These are phyloP conservation scores for Sphaerulina vaccinii DNA, from an alignment of 2,329 filamentous ascomycete genomes.

Conservation along the genomic window DNA sequence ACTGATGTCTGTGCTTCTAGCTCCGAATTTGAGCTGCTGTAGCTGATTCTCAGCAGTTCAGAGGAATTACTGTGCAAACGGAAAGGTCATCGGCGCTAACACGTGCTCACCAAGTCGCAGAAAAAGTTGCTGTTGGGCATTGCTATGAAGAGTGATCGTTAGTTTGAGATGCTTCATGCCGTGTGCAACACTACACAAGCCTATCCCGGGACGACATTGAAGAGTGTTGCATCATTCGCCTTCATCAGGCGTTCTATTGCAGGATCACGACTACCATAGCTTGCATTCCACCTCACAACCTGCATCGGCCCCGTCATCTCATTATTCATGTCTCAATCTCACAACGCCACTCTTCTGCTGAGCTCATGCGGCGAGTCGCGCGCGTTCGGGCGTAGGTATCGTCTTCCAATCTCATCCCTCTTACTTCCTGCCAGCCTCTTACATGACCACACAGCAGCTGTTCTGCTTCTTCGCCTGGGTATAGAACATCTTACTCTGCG, in stretches of 20 bases:
- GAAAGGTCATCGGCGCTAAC: not conserved
- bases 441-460: constrained; percentile 59
- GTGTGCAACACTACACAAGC: no score
- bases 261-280: constrained; percentile 2
- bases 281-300: not conserved
- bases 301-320: not conserved
- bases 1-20: no score
- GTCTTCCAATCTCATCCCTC: not conserved
- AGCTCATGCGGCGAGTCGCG: not conserved
- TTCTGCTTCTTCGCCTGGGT: constrained; percentile 66
- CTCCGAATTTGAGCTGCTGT: no score
- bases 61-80: no score
- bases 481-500: constrained; percentile 98
- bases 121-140: no score
- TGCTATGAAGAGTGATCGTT: no score
- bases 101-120: no score
- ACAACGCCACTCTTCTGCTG: not conserved
- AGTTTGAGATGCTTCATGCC: no score
- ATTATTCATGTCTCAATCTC: not conserved
- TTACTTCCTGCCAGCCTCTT: constrained; percentile 9
- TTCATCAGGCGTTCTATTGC: not conserved
- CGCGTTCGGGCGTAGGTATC: constrained; percentile 1
- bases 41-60: no score
- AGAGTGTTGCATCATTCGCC: not conserved
- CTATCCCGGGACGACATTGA: no score